Evolutionary conservation across 129 eudicot genomes (phyloP), one percentile per base, ranked within the genome.

Genomic region (carrot (Daucus carota)): DNA sequence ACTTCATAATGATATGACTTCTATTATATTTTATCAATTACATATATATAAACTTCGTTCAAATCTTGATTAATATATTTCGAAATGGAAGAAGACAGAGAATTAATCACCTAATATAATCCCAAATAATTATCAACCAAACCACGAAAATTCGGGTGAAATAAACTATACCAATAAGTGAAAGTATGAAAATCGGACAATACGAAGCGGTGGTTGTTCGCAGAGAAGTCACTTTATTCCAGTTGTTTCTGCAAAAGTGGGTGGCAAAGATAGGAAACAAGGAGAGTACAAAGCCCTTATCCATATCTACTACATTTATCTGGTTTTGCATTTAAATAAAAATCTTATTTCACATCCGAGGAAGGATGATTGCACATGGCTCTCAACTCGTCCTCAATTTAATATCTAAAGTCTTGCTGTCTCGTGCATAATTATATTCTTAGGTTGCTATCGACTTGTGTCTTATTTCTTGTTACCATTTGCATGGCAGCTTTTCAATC

Each of bases 381-480:
- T 57, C 4, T 57, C 1, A 57, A 57, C 15, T n/a, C 13, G 31
- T 72, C 42, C 32, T n/a, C 33, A 20, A 33, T 74, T 75, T 75
- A 57, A 75, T 14, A 75, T 75, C 65, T 75, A 18, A 60, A 43
- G 40, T 57, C 68, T 69, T 28, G 40, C 34, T 43, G 29, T 73
- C 52, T 46, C 41, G 20, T 6, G 43, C 34, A 17, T 34, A 34
- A 17, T 67, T 67, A 31, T 67, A 34, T 67, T 36, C 72, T 67
- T 36, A 34, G 42, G 16, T 67, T 67, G 24, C 8, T 17, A 17
- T 66, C 44, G 17, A 14, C 22, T 36, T 26, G 20, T 67, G 72
- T 67, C 72, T 32, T 34, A 67, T 67, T 67, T 67, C 72, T 67
- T 67, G 72, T 67, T 66, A 6, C n/a, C 42, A 31, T 13, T 0